These are phyloP conservation scores for Chaetomidium leptoderma DNA, from an alignment of 495 filamentous ascomycete species.

Conservation along the genomic window DNA sequence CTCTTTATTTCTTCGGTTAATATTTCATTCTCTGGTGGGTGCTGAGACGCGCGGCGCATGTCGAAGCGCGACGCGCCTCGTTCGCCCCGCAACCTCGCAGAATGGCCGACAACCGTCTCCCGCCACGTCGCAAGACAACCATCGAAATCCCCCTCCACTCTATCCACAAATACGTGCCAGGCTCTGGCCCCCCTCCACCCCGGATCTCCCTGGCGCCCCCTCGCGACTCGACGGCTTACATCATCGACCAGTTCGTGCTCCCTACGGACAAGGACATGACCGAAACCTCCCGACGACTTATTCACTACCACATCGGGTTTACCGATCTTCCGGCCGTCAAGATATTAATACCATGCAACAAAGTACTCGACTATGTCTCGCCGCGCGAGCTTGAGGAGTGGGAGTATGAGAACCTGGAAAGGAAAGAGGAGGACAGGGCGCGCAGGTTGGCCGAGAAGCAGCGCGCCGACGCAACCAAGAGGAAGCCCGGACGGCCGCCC, in stretches of 20 bases:
- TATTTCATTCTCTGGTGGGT: not conserved
- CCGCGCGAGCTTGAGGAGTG: constrained; percentile 44
- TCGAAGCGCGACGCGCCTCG: not conserved
- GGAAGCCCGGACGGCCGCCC: constrained; percentile 14
- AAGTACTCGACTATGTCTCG: constrained; percentile 45
- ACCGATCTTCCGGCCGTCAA: constrained; percentile 40
- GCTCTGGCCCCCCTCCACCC: constrained; percentile 38
- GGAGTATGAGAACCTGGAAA: constrained; percentile 34
- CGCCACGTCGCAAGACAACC: constrained; percentile 12
- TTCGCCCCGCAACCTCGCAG: not conserved
- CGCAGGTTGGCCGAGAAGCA: constrained; percentile 10
- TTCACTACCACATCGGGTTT: constrained; percentile 45
- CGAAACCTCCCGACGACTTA: constrained; percentile 27
- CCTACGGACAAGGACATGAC: constrained; percentile 27
- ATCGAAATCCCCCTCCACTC: constrained; percentile 39
- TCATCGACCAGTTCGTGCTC: constrained; percentile 43
- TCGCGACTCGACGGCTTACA: constrained; percentile 43
- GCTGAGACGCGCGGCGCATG: constrained; percentile 4
- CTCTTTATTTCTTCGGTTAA: not conserved
- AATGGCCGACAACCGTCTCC: constrained; percentile 14
- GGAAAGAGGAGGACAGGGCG: constrained; percentile 29
- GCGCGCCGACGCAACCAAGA: not conserved
- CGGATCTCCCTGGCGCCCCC: constrained; percentile 34
- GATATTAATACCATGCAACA: constrained; percentile 34
- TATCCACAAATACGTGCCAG: constrained; percentile 33